Evolutionary conservation across 768 basidiomycete species (phyloP), one percentile per base, ranked within the genome.

Genomic region (Suillus americanus): DNA sequence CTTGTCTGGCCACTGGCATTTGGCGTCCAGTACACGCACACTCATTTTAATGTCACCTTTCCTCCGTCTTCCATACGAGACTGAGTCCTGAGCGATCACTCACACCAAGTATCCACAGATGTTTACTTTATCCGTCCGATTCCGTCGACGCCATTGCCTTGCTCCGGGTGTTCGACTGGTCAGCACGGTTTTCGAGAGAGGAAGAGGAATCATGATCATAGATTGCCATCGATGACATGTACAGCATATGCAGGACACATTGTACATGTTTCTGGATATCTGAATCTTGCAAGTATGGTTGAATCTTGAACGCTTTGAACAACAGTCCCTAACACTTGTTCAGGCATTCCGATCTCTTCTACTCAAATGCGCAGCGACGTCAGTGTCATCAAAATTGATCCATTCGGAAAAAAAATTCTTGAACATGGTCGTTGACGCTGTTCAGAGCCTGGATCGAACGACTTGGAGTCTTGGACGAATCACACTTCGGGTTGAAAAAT

Each of bases 301-400:
- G 30, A 30, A 30, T 30, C 30, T 30, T 35, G 1, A 35, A 35
- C 35, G 35, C 35, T 41, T 69, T 35, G 41, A 13, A 30, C 38
- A 51, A 20, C 10, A 62, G 48, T 46, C 63, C 59, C 55, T 48
- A 75, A 64, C 48, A 38, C 60, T 28, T 64, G 61, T 3, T 8
- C 70, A 99, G 97, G 68, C 87, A 87, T 97, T 99, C 86, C 95
- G 89, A 56, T 93, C 95, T 66, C 88, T 99, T 28, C 86, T 99
- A 40, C 84, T 97, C 70, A 96, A 97, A 82, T 97, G 95, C 78
- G 97, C 97, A 33, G 90, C 95, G 33, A 99, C 97, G 3, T 97
- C 97, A n/a, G 98, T 99, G 97, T 99, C 97, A 18, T 99, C 97
- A 66, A 99, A 99, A 78, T 87, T 99, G 66, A 98, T 99, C 71